Base-by-base conservation (phyloP, 257 asterid genomes). In the Hygrophila difformis region DNA sequence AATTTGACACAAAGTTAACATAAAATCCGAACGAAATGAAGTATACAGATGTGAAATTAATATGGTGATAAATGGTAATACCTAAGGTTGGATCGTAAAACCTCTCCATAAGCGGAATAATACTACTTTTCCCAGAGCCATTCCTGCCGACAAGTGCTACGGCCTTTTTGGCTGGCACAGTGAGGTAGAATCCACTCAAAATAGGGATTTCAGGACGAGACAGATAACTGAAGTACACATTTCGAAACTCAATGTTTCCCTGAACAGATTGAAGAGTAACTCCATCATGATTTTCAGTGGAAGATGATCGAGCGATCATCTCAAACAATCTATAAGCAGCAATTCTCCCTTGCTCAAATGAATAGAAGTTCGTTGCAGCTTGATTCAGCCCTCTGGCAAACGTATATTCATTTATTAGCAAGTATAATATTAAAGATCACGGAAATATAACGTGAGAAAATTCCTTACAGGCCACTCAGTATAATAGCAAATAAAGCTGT, bases 121-220 rank as follows among this genome's bases (percentile, higher is more conserved):
- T 91, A 61, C 98, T 91, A 71, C 98, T 91, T 78, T 91, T 91
- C 8, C 96, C 98, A 39, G 98, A 91, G 43, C 98, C 98, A 49
- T 91, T 91, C 80, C 96, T 78, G 65, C 98, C 98, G 57, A 91
- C 96, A 60, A 91, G 96, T 55, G 98, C 98, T 17, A 91, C 98
- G 46, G 98, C 71, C 75, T 91, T 91, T 76, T 86, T 91, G 39
- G 98, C 93, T 39, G 98, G 98, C 46, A 91, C 94, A 33, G 86
- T 82, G 56, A 91, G 95, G 75, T 86, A 91, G 75, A 91, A 91
- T 38, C 98, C 98, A 69, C 98, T 91, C 79, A 91, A 72, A 55
- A 91, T 91, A 15, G 98, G 98, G 67, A 91, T 91, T 74, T 91
- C 98, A 38, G 98, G 98, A 52, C 98, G 96, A 41, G 98, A 91